phyloP scores from a whole-genome alignment of 169 alveolate species.

The Plasmodium inui region DNA sequence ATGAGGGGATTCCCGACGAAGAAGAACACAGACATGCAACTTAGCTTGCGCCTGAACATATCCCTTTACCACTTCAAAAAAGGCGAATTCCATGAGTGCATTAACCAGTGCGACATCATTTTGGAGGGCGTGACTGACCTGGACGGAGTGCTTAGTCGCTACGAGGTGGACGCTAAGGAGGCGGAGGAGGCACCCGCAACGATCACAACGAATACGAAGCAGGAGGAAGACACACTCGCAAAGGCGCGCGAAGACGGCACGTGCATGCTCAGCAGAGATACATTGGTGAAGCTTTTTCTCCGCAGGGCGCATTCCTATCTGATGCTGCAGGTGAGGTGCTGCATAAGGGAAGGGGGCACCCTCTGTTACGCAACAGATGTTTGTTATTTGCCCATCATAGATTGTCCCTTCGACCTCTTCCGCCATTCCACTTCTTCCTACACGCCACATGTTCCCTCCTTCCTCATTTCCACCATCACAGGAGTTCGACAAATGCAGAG shows the following conservation, averaged over 20 bases:
- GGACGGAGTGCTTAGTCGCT: neutral
- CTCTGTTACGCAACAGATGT: neutral
- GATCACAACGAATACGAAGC: neutral
- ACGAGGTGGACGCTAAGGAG: neutral
- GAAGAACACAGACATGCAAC: slow-evolving; percentile 64
- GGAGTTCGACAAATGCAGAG: slow-evolving; percentile 56
- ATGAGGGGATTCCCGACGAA: slow-evolving; percentile 70
- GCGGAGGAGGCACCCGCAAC: neutral
- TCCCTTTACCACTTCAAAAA: slow-evolving; percentile 61
- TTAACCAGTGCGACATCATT: slow-evolving; percentile 54
- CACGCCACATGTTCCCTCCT: neutral
- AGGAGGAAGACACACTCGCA: neutral
- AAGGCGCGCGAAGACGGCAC: neutral
- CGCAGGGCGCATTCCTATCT: slow-evolving; percentile 48
- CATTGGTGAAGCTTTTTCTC: slow-evolving; percentile 40
- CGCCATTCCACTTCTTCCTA: too few relatives aligned
- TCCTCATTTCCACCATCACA: neutral
- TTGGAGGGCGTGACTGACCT: slow-evolving; percentile 27
- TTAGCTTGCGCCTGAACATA: slow-evolving; percentile 32
- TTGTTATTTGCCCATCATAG: neutral
- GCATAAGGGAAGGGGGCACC: neutral
- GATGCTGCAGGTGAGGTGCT: slow-evolving; percentile 16
- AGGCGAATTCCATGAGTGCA: slow-evolving; percentile 48
- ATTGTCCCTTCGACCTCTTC: too few relatives aligned
- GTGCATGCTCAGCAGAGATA: slow-evolving; percentile 23